Base-by-base conservation (phyloP, 1,284 basidiomycete genomes). In the Lentinula novae-zelandiae region DNA sequence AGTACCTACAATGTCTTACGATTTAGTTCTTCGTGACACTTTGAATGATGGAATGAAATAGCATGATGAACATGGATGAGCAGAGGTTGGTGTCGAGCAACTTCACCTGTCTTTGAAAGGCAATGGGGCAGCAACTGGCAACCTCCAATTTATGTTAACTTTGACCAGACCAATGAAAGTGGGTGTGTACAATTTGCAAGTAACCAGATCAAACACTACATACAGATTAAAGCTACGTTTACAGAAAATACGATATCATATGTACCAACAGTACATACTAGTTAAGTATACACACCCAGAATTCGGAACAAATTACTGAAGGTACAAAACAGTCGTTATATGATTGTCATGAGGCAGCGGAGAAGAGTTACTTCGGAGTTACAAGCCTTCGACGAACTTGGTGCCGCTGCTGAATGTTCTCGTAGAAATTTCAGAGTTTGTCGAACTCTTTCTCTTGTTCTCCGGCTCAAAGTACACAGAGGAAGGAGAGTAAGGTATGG, bases 361-460 rank as follows among this genome's bases (percentile, higher is more conserved):
- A 46, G 1, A 22, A 46, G 17, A 46, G 44, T 46, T 8, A 7
- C n/a, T 9, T 17, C 5, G 9, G 17, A 46, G 44, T 34, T 22
- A 65, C 52, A 65, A 49, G 3, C 49, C 60, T 59, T 65, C 64
- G n/a, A 63, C 44, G 36, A 65, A 65, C 53, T 63, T 65, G 5
- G 64, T 65, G 8, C 64, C 64, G 20, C 57, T 58, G n/a, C 34
- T 53, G 36, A 61, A 61, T 6, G 64, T 63, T 52, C 58, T 59
- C 31, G 64, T 56, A 5, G 64, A 65, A n/a, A 54, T 22, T 13
- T 51, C 58, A 34, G 57, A 60, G 9, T 63, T 44, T 15, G 20
- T 44, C 12, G 62, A 60, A 44, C 44, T 22, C 44, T 46, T 46
- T 27, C 27, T 27, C 17, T 53, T 33, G 49, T 54, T 57, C 39